These are phyloP conservation scores for Tylopilus rubrobrunneus DNA, from an alignment of 768 basidiomycete genomes.

Conservation along the genomic window DNA sequence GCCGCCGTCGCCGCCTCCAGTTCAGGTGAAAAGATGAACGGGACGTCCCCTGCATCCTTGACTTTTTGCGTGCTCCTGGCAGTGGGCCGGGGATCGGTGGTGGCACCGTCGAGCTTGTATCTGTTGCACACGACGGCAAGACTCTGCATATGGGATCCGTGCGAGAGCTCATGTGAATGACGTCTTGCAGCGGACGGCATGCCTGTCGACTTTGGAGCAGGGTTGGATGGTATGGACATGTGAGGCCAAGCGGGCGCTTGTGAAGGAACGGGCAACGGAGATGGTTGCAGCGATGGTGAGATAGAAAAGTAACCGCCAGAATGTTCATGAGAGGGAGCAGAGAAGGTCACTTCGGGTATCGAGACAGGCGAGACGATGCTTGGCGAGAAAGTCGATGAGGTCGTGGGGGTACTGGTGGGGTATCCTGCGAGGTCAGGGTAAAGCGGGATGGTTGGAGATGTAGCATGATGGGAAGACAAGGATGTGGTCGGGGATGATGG, in stretches of 20 bases:
- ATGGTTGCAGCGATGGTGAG: constrained; percentile 11
- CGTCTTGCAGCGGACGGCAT: constrained; percentile 6
- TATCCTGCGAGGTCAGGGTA: constrained; percentile 22
- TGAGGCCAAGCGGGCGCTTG: constrained; percentile 19
- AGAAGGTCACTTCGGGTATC: constrained; percentile 15
- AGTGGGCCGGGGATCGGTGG: constrained; percentile 9
- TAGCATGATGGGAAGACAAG: constrained; percentile 14
- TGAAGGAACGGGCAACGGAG: constrained; percentile 10
- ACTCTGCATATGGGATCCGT: constrained; percentile 16
- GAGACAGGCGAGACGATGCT: constrained; percentile 2
- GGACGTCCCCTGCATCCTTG: constrained; percentile 30
- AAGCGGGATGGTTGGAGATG: constrained; percentile 20
- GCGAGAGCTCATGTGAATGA: constrained; percentile 22
- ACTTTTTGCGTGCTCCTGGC: constrained; percentile 17
- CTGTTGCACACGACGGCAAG: constrained; percentile 24
- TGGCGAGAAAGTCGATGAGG: constrained; percentile 9
- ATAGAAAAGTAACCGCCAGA: constrained; percentile 14
- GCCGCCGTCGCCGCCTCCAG: constrained; percentile 29
- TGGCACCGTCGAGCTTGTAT: constrained; percentile 18
- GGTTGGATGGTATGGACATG: constrained; percentile 1
- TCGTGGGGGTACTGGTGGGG: constrained; percentile 10
- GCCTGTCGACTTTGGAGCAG: not conserved
- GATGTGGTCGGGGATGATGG: constrained; percentile 25
- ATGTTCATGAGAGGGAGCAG: constrained; percentile 11
- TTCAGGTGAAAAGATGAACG: constrained; percentile 31